Evolutionary conservation across 2,329 filamentous ascomycete genomes (phyloP).

Genomic region (Hymenoscyphus fructigenus): DNA sequence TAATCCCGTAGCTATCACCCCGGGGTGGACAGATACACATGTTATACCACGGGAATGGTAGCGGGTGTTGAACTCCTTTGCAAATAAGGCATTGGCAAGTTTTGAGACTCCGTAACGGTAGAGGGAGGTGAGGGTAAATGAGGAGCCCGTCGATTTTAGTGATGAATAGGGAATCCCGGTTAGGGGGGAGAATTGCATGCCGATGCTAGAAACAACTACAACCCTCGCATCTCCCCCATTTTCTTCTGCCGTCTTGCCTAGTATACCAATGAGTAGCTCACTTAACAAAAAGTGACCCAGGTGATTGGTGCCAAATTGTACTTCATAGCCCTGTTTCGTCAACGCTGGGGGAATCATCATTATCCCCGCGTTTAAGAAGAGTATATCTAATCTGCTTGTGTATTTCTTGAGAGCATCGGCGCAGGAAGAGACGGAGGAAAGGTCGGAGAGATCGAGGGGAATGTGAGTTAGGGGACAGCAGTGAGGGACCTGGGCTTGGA

Average conservation of each 20-base stretch:
- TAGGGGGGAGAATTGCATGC: conserved; percentile 12
- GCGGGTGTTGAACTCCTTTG: conserved; percentile 40
- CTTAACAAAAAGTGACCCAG: conserved; percentile 48
- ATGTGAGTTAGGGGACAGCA: conserved; percentile 38
- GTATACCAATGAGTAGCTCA: conserved; percentile 39
- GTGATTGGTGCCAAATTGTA: conserved; percentile 51
- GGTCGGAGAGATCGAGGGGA: conserved; percentile 46
- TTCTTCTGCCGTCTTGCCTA: conserved; percentile 32
- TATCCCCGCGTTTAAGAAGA: conserved; percentile 48
- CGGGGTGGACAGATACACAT: conserved; percentile 42
- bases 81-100: conserved; percentile 47
- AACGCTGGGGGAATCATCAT: conserved; percentile 41
- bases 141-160: conserved; percentile 29
- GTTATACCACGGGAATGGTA: conserved; percentile 38
- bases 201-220: conserved; percentile 20
- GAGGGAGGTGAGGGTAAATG: conserved; percentile 33
- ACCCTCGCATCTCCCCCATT: conserved; percentile 25
- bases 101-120: conserved; percentile 46
- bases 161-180: conserved; percentile 36
- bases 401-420: conserved; percentile 40
- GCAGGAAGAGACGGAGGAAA: conserved; percentile 44
- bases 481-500: conserved; percentile 32
- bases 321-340: conserved; percentile 48
- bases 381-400: conserved; percentile 43
- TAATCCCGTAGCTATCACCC: conserved; percentile 41